phyloP scores from a whole-genome alignment of 2,329 filamentous ascomycete species.

The Xylariaceae sp. region DNA sequence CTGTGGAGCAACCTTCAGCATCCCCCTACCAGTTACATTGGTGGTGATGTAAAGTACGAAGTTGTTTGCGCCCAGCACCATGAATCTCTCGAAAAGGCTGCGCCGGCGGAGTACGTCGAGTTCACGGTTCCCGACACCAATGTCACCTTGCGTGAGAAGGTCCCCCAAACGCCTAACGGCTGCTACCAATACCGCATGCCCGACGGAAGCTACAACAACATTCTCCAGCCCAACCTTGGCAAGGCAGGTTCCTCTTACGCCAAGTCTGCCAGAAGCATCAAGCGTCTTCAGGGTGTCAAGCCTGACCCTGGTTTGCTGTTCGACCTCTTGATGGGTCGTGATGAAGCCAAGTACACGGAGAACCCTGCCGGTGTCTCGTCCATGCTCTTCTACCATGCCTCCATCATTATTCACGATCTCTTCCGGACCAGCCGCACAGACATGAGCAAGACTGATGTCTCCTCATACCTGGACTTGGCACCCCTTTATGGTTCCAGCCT shows the following conservation, averaged over 20 bases:
- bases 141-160: constrained; percentile 34
- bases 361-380: constrained; percentile 70
- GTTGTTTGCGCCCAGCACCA: constrained; percentile 27
- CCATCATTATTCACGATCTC: constrained; percentile 58
- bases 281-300: constrained; percentile 52
- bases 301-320: constrained; percentile 64
- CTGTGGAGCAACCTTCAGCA: constrained; percentile 52
- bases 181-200: constrained; percentile 33
- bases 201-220: constrained; percentile 48
- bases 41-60: constrained; percentile 39
- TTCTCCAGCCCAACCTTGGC: constrained; percentile 58
- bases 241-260: constrained; percentile 63
- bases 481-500: constrained; percentile 67
- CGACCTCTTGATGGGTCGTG: constrained; percentile 60
- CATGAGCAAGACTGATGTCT: constrained; percentile 59
- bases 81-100: constrained; percentile 26
- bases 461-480: constrained; percentile 68
- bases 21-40: constrained; percentile 44
- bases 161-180: constrained; percentile 36
- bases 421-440: constrained; percentile 62
- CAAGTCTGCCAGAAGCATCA: constrained; percentile 55
- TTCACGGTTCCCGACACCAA: constrained; percentile 38
- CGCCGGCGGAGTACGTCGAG: constrained; percentile 32
- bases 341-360: constrained; percentile 45
- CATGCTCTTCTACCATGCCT: constrained; percentile 69